These are phyloP conservation scores for Pseudocercospora eumusae DNA, from an alignment of 2,329 filamentous ascomycete genomes.

Conservation along the genomic window DNA sequence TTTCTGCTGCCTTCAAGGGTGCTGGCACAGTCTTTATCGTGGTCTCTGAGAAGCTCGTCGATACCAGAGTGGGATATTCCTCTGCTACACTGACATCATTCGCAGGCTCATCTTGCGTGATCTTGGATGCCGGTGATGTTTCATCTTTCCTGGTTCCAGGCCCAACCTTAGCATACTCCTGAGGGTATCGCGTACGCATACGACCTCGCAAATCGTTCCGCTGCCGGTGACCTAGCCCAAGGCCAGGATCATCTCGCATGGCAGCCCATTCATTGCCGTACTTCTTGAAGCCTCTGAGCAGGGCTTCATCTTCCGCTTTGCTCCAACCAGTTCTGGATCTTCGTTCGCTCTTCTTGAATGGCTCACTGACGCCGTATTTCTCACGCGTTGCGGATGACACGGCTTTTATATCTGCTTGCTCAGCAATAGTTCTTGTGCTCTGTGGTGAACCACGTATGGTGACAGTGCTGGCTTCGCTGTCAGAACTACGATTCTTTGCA, in stretches of 20 bases:
- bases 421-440: neutral
- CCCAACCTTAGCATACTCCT: constrained; percentile 56
- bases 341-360: constrained; percentile 52
- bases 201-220: constrained; percentile 63
- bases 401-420: neutral
- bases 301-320: constrained; percentile 57
- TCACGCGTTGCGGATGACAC: constrained; percentile 39
- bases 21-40: neutral
- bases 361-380: constrained; percentile 52
- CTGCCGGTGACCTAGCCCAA: constrained; percentile 55
- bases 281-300: constrained; percentile 60
- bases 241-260: constrained; percentile 57
- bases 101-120: neutral
- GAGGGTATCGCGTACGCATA: constrained; percentile 61
- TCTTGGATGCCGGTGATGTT: neutral
- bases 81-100: neutral
- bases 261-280: constrained; percentile 62
- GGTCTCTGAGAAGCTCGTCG: neutral
- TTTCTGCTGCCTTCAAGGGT: constrained; percentile 1
- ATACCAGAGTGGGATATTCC: neutral
- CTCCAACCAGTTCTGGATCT: constrained; percentile 60
- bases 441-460: neutral
- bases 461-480: neutral
- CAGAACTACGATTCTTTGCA: neutral
- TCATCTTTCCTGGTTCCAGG: neutral